Evolutionary conservation across 768 basidiomycete genomes (phyloP).

Genomic region (Gloeopeniophorella convolvens): DNA sequence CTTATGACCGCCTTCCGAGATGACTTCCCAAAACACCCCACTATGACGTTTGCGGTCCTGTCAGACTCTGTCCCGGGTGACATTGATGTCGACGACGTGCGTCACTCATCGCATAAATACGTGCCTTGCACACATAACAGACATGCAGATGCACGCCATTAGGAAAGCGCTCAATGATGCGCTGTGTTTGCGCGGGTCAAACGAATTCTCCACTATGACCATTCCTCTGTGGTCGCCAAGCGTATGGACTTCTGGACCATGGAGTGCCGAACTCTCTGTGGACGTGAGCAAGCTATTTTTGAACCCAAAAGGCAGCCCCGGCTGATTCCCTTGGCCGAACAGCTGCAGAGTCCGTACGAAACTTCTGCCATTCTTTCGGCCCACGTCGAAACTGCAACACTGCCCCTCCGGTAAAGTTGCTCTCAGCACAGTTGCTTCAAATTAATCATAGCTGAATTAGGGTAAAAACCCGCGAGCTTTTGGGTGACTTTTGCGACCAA

Average conservation of each 20-base stretch:
- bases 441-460: slow-evolving; percentile 23
- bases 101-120: slow-evolving; percentile 1
- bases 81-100: slow-evolving; percentile 11
- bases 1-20: slow-evolving; percentile 59
- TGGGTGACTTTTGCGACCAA: slow-evolving; percentile 40
- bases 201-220: slow-evolving; percentile 26
- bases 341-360: slow-evolving; percentile 27
- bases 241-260: slow-evolving; percentile 24
- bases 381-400: slow-evolving; percentile 33
- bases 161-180: slow-evolving; percentile 56
- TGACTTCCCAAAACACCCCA: slow-evolving; percentile 58
- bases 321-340: not conserved
- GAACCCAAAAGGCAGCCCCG: not conserved
- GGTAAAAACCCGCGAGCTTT: slow-evolving; percentile 29
- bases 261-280: slow-evolving; percentile 25
- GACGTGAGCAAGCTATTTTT: slow-evolving; percentile 21
- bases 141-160: slow-evolving; percentile 30
- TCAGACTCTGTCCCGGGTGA: slow-evolving; percentile 35
- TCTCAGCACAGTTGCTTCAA: not conserved
- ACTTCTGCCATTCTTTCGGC: slow-evolving; percentile 32
- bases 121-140: slow-evolving; percentile 15
- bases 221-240: slow-evolving; percentile 29
- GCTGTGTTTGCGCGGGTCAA: slow-evolving; percentile 34
- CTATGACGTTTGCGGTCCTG: slow-evolving; percentile 50
- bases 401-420: slow-evolving; percentile 27